Evolutionary conservation across 2,329 filamentous ascomycete species (phyloP).

Genomic region (Metarhizium sp.): DNA sequence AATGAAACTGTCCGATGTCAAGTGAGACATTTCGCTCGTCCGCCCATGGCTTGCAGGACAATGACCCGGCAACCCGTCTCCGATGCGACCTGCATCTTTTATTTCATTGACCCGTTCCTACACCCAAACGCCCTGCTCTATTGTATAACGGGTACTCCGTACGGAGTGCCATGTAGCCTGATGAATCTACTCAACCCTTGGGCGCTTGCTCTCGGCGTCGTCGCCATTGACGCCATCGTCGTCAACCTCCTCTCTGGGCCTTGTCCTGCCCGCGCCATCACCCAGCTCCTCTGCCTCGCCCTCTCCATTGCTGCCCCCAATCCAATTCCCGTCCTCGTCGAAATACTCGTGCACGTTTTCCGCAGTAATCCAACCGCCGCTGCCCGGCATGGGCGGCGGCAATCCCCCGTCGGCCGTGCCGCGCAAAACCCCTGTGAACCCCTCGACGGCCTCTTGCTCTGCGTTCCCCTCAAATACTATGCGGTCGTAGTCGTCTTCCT

Average conservation of each 20-base stretch:
- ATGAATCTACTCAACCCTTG: conserved; percentile 30
- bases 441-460: conserved; percentile 45
- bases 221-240: conserved; percentile 33
- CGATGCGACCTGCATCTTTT: too few species aligned
- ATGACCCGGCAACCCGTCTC: too few species aligned
- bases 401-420: conserved; percentile 40
- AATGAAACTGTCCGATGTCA: too few species aligned
- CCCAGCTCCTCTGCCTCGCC: conserved; percentile 42
- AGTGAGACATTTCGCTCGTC: too few species aligned
- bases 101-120: too few species aligned
- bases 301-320: conserved; percentile 32
- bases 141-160: too few species aligned
- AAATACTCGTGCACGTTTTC: conserved; percentile 84
- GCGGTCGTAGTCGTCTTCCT: conserved; percentile 42
- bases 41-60: too few species aligned
- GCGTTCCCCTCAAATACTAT: conserved; percentile 46
- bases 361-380: conserved; percentile 78
- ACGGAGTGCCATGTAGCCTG: not conserved
- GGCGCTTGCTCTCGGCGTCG: conserved; percentile 37
- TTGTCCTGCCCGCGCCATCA: conserved; percentile 52
- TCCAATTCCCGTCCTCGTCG: conserved; percentile 73
- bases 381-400: conserved; percentile 62
- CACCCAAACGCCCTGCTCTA: too few species aligned
- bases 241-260: conserved; percentile 41
- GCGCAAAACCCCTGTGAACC: conserved; percentile 44